Evolutionary conservation across 805 yeast species (phyloP), one percentile per base, ranked within the genome.

Genomic region (Suhomyces tanzawaensis): DNA sequence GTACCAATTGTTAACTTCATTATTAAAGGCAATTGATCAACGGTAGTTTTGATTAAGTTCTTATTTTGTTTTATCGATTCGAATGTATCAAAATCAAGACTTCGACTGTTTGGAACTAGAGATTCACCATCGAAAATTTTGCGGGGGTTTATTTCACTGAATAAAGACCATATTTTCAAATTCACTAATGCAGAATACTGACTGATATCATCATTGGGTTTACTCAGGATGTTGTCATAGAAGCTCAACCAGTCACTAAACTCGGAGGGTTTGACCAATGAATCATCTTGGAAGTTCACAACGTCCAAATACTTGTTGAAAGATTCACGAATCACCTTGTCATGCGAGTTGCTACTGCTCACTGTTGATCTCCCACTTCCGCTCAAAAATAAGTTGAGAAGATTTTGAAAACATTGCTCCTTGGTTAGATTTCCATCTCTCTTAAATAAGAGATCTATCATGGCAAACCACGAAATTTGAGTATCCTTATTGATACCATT

Each of bases 241-340:
- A 84, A 85, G 47, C 62, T 74, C 19, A 85, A 54, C 95, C 95
- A 90, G 45, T 86, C 93, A 29, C 85, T 74, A 7, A 88, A 63
- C 18, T 58, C 64, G 11, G 75, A 58, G 0, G 95, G 84, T 46
- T 81, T 82, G 7, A 47, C 47, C 19, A 86, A 60, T 32, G 79
- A 67, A 38, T 77, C 81, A 47, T 86, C 95, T 29, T 82, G 70
- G 24, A 48, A 69, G 52, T 79, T 80, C 21, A 77, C 79, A 41
- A 78, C 71, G 19, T 72, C 74, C 13, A 80, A 77, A 55, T 81
- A 86, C 24, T 69, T 58, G 34, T 81, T 74, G 59, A 87, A 89
- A 53, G 90, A 83, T 1, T 93, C 89, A 41, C 71, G 70, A 5
- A 82, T 57, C 3, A 90, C 77, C 49, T 77, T 82, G 38, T 85